Conservation (phyloP, 176 grass and related monocot species). For the Pharus latifolius region DNA sequence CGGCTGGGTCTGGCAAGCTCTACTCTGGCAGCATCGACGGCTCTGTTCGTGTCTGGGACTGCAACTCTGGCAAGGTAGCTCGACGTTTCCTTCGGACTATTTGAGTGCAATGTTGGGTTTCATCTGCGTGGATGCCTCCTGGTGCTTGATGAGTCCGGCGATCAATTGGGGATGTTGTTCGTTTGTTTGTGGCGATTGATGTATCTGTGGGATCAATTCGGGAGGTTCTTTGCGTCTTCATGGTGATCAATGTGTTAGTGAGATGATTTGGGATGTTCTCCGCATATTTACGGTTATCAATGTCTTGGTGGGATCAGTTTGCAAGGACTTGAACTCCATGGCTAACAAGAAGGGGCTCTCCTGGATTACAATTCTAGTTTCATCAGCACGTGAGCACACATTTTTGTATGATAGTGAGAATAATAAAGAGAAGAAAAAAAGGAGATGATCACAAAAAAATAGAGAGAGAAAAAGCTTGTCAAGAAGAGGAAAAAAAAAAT, state of each 20-base stretch:
- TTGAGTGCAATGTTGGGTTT: background rate
- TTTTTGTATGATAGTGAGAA: slow-evolving; percentile 8
- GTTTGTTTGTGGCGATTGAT: background rate
- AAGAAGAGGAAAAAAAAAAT: background rate
- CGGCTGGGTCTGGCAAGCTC: slow-evolving; percentile 24
- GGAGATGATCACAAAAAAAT: background rate
- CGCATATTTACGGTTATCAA: background rate
- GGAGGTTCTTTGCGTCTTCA: background rate
- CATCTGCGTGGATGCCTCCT: background rate
- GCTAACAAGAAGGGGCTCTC: slow-evolving; percentile 7
- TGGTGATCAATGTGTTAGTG: background rate
- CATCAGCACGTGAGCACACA: background rate
- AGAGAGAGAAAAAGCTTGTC: background rate
- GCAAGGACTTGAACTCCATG: background rate
- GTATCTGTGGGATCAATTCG: background rate
- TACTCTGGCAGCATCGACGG: slow-evolving; percentile 29
- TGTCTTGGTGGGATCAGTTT: slow-evolving; percentile 13
- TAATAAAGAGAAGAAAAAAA: background rate
- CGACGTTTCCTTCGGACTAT: background rate
- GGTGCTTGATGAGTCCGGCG: background rate
- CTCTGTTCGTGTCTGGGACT: slow-evolving; percentile 30
- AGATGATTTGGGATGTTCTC: background rate
- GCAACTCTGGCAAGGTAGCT: slow-evolving; percentile 31
- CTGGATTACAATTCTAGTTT: background rate
- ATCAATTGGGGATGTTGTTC: background rate